A percentile compares a stretch with the other conserved stretches of the same genome.
Conservation (phyloP, 805 yeast species). For the Lipomyces yamanashiensis region DNA sequence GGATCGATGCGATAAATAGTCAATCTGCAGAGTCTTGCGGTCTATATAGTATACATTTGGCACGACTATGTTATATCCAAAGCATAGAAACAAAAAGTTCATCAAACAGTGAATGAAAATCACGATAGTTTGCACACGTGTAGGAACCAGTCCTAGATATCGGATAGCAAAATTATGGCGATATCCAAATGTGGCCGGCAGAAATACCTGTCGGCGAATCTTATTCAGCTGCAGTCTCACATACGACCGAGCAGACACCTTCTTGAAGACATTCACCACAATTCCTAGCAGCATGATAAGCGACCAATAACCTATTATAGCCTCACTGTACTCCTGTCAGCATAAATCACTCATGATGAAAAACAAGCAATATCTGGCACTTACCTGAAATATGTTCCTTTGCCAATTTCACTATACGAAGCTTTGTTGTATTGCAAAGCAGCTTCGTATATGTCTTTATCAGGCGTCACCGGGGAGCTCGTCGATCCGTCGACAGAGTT, state of each 20-base stretch:
- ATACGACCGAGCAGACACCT: neutral
- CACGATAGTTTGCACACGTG: slow-evolving; percentile 14
- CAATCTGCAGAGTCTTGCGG: neutral
- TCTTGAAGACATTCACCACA: neutral
- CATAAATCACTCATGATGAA: neutral
- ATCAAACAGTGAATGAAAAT: slow-evolving; percentile 6
- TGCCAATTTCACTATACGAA: slow-evolving; percentile 11
- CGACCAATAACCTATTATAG: slow-evolving; percentile 13
- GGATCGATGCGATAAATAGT: slow-evolving; percentile 31
- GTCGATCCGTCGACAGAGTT: neutral
- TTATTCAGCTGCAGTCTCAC: neutral
- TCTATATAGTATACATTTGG: slow-evolving; percentile 1
- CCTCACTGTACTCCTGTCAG: slow-evolving; percentile 1
- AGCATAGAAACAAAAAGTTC: slow-evolving; percentile 7
- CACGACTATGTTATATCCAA: slow-evolving; percentile 1
- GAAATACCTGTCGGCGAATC: neutral
- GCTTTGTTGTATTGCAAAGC: slow-evolving; percentile 1
- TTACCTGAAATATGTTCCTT: slow-evolving; percentile 13
- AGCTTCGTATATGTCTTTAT: neutral
- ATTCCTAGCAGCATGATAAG: neutral
- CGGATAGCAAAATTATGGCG: slow-evolving; percentile 5
- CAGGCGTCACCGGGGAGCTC: slow-evolving; percentile 8
- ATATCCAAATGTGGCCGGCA: slow-evolving; percentile 8
- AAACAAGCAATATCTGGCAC: neutral
- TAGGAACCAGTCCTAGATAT: slow-evolving; percentile 15